These are phyloP conservation scores for Xylaria sp. DNA, from an alignment of 2,329 filamentous ascomycete species.

Conservation along the genomic window DNA sequence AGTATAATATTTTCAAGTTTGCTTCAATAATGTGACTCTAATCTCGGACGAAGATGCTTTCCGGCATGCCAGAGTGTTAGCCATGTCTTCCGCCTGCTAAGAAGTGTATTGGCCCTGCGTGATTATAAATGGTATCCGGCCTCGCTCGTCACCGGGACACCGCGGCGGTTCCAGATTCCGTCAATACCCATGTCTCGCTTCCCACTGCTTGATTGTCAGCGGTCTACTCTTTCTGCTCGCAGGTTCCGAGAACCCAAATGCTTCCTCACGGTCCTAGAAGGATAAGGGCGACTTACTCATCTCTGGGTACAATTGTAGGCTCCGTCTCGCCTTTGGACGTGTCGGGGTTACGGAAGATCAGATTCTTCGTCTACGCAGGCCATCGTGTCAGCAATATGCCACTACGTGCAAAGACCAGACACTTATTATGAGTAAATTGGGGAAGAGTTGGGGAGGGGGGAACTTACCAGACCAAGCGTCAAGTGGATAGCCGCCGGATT, in stretches of 20 bases:
- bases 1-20: too few species aligned
- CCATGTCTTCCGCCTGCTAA: not conserved
- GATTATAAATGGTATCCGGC: constrained; percentile 49
- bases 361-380: constrained; percentile 45
- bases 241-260: too few species aligned
- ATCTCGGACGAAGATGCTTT: not conserved
- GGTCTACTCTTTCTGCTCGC: not conserved
- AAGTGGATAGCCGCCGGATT: constrained; percentile 54
- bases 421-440: not conserved
- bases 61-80: not conserved
- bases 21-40: not conserved
- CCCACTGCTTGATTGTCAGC: constrained; percentile 41
- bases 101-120: not conserved
- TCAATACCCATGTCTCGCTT: constrained; percentile 50
- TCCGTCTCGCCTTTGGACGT: constrained; percentile 44
- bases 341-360: constrained; percentile 51
- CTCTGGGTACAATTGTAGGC: constrained; percentile 45
- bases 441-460: too few species aligned
- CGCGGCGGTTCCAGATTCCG: constrained; percentile 46
- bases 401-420: not conserved
- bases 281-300: constrained; percentile 47
- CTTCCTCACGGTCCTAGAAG: too few species aligned
- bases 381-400: not conserved
- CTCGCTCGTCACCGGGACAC: constrained; percentile 43
- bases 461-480: constrained; percentile 53